Evolutionary conservation across 345 rosid species (phyloP), one percentile per base, ranked within the genome.

Genomic region (Syzygium grande): DNA sequence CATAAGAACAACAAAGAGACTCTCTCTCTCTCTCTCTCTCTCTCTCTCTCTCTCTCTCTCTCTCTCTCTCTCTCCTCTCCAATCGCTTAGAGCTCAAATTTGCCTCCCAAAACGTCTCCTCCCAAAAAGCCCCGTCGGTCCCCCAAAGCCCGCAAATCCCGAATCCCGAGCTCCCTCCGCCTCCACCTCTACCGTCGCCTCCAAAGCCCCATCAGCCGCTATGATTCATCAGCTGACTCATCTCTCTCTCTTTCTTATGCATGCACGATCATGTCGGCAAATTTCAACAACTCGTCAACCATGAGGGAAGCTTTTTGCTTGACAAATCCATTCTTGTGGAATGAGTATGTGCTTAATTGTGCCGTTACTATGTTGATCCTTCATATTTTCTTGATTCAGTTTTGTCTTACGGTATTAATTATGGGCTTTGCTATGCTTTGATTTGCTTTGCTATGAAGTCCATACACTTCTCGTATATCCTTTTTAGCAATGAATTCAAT

Each of bases 21-120:
- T 41, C 43, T 41, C 43, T 41, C 43, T 41, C 43, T 41, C 43
- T 41, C 43, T 41, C 43, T 41, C 43, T 41, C 43, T 41, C 43
- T 41, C 43, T 8, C 27, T 22, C 25, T 22, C 59, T 55, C 11
- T 22, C 23, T 55, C 2, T 55, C 5, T 2, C 59, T 21, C 11
- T 4, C 0, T 10, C 58, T 21, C 4, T 34, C 38, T 34, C 38
- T 34, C 38, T 34, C 11, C 59, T 5, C 4, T 21, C 11, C 12
- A 0, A 4, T 55, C 27, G 11, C 12, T 55, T 6, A 41, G 1
- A 41, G 0, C 59, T 9, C 27, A 22, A 0, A 55, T 55, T 4
- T 55, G 12, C 59, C 27, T 55, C 27, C n/a, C n/a, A n/a, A n/a
- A n/a, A 55, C 0, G 7, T 55, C 59, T 2, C 59, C 59, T 55